These are phyloP conservation scores for Venturia effusa DNA, from an alignment of 2,329 filamentous ascomycete genomes.

Conservation along the genomic window DNA sequence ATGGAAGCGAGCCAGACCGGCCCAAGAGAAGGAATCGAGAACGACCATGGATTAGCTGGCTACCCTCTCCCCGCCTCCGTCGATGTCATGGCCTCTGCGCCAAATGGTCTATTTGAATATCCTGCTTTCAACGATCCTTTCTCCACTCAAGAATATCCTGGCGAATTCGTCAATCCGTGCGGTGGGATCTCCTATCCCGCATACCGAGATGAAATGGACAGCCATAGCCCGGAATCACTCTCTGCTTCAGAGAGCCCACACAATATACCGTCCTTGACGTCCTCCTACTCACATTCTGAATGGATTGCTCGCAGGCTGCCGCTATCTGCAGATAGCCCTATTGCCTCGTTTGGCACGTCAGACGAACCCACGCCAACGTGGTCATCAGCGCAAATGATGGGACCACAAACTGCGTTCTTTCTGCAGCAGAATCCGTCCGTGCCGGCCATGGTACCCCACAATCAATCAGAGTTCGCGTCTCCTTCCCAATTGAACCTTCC, in stretches of 20 bases:
- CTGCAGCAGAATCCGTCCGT: not conserved
- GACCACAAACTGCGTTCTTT: not conserved
- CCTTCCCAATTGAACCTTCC: not conserved
- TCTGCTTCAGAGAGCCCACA: not conserved
- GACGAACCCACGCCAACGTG: slow-evolving; percentile 5
- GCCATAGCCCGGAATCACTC: not conserved
- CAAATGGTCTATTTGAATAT: not conserved
- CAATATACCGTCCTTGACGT: slow-evolving; percentile 4
- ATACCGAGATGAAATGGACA: not conserved
- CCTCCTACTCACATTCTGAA: not conserved
- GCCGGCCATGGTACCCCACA: not conserved
- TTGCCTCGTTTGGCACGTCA: not conserved
- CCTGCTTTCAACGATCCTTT: not conserved
- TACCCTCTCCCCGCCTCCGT: not conserved
- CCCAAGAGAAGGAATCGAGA: not conserved
- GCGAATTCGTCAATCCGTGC: not conserved
- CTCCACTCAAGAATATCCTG: not conserved
- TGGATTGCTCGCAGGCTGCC: not conserved
- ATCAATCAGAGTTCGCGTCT: not conserved
- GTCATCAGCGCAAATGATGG: not conserved
- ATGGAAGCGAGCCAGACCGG: not conserved
- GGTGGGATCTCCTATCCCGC: not conserved
- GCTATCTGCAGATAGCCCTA: slow-evolving; percentile 5
- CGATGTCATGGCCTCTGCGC: not conserved
- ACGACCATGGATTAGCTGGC: not conserved